Evolutionary conservation across 2,329 filamentous ascomycete species (phyloP), one percentile per base, ranked within the genome.

Genomic region (Elsinoe perseae): DNA sequence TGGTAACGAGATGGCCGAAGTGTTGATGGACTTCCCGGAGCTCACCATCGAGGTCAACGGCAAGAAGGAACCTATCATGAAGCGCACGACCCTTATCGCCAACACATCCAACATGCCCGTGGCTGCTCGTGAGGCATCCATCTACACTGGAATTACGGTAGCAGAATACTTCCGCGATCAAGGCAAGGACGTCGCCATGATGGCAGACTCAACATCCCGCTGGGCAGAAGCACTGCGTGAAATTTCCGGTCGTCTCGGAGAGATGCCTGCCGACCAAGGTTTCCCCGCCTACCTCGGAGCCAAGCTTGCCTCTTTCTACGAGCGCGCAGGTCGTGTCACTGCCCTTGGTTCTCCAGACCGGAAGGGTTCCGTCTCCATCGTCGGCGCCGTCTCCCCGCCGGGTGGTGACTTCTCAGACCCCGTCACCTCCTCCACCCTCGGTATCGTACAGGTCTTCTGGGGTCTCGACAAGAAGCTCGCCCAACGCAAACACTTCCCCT

Each of bases 71-170:
- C 91, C 92, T 64, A 98, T 98, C 78, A 98, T 98, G 93, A 98
- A 98, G 83, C 92, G 93, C 72, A 98, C 93, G 14, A 95, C 90
- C 20, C 81, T 98, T 60, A 97, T 98, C 69, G 93, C 93, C 72
- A 98, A 98, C 76, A 98, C 93, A 42, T 98, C 93, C 66, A 98
- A 98, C 80, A 98, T 98, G 93, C 93, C 93, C 60, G 93, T 98
- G 68, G 93, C 93, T 62, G 93, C 93, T 60, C 89, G 93, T 76
- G 93, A 98, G 74, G 93, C 93, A 57, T 98, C 93, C 62, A 98
- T 98, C 70, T 98, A 98, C 76, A 98, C 93, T 2, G 93, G 83
- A 69, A 95, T 96, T 62, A 95, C 89, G 0, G 86, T 96, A 0
- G 88, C 89, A 40, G 93, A 98, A 71, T 98, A 98, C 68, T 97